Evolutionary conservation across 768 basidiomycete species (phyloP).

Genomic region (Hygrophoropsis aurantiaca): DNA sequence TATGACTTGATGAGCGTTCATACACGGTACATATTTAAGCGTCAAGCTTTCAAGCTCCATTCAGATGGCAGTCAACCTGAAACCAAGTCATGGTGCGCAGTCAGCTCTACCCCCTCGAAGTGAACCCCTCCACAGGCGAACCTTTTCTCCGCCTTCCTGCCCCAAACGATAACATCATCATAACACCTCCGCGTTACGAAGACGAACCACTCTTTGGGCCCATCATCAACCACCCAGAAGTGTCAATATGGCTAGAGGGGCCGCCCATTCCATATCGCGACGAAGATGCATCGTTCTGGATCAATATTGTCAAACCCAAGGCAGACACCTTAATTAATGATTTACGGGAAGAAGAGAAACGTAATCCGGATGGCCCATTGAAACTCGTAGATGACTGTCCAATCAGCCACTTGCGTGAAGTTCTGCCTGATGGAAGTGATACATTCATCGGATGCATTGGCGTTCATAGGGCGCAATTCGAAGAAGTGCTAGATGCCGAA

Average conservation of each 20-base stretch:
- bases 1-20: too few relatives aligned
- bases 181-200: slow-evolving; percentile 56
- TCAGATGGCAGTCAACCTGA: too few relatives aligned
- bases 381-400: slow-evolving; percentile 46
- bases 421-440: slow-evolving; percentile 54
- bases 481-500: slow-evolving; percentile 34
- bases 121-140: slow-evolving; percentile 45
- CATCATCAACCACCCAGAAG: slow-evolving; percentile 48
- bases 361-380: slow-evolving; percentile 20
- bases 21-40: too few relatives aligned
- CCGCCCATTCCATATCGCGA: slow-evolving; percentile 56
- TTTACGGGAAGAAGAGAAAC: slow-evolving; percentile 14
- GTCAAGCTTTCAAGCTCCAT: too few relatives aligned
- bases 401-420: slow-evolving; percentile 50
- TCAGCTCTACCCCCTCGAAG: slow-evolving; percentile 39
- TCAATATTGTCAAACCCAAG: slow-evolving; percentile 16
- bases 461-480: slow-evolving; percentile 23
- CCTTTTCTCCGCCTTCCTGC: slow-evolving; percentile 53
- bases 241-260: slow-evolving; percentile 43
- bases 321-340: slow-evolving; percentile 21
- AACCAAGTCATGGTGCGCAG: slow-evolving; percentile 13
- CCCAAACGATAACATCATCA: slow-evolving; percentile 52
- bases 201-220: slow-evolving; percentile 39
- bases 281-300: slow-evolving; percentile 41
- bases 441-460: slow-evolving; percentile 46